Evolutionary conservation across 1,139 yeast species (phyloP).

Genomic region (Blastobotrys apis): DNA sequence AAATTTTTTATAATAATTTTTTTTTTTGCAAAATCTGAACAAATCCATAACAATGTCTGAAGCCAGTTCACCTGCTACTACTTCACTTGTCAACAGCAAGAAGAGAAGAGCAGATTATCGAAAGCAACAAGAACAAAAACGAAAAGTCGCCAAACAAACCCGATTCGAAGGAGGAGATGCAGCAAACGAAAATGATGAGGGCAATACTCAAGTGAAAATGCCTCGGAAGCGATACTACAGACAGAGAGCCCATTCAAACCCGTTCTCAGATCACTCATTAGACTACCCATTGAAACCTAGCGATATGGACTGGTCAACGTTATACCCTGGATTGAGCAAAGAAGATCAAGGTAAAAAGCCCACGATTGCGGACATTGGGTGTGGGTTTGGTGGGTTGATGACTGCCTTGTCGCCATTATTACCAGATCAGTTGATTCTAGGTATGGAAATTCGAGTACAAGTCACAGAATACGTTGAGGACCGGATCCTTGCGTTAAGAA

Average conservation of each 20-base stretch:
- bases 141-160: conserved; percentile 35
- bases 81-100: not conserved
- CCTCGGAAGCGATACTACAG: conserved; percentile 82
- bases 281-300: conserved; percentile 82
- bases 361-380: conserved; percentile 93
- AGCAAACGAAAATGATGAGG: conserved; percentile 59
- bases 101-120: conserved; percentile 39
- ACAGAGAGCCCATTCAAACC: conserved; percentile 97
- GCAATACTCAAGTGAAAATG: conserved; percentile 84
- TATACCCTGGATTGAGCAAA: conserved; percentile 50
- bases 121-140: conserved; percentile 37
- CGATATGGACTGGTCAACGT: conserved; percentile 78
- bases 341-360: conserved; percentile 45
- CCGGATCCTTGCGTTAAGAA: conserved; percentile 81
- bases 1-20: no score
- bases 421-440: conserved; percentile 70
- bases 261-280: conserved; percentile 89
- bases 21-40: no score
- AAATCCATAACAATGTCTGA: no score
- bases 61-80: not conserved
- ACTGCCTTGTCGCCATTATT: conserved; percentile 74
- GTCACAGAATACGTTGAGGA: conserved; percentile 97
- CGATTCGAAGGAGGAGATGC: conserved; percentile 35
- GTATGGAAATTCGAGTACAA: conserved; percentile 97
- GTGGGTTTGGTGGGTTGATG: conserved; percentile 94